Evolutionary conservation across 2,329 filamentous ascomycete species (phyloP).

Genomic region (Aspergillus brasiliensis): DNA sequence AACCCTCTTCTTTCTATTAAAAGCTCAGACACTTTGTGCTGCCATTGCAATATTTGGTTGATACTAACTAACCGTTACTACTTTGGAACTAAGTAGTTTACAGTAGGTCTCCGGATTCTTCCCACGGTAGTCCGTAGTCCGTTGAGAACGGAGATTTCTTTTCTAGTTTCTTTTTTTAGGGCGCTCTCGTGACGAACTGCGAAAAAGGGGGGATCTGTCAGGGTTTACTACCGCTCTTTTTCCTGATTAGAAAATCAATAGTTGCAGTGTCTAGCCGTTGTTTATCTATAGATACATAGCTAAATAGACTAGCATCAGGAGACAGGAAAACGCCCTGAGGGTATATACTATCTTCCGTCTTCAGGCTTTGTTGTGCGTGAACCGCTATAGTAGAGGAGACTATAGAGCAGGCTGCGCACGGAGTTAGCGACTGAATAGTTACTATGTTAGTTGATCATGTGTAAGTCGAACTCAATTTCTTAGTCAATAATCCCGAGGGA

Average conservation of each 20-base stretch:
- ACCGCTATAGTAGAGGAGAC: neutral
- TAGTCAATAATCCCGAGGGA: neutral
- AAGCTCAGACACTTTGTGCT: neutral
- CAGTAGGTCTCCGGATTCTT: constrained; percentile 5
- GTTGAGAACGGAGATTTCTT: neutral
- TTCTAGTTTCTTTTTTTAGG: constrained; percentile 9
- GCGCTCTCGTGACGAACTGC: neutral
- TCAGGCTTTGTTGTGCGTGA: neutral
- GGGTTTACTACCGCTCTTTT: neutral
- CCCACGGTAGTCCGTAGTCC: neutral
- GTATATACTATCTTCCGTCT: neutral
- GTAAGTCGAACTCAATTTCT: neutral
- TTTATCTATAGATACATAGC: neutral
- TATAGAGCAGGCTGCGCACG: neutral
- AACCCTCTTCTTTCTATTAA: constrained; percentile 7
- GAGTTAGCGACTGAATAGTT: neutral
- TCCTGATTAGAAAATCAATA: neutral
- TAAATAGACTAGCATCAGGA: too few species aligned
- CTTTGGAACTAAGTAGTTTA: too few species aligned
- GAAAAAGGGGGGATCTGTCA: neutral
- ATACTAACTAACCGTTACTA: neutral
- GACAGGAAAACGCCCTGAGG: too few species aligned
- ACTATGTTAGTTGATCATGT: neutral
- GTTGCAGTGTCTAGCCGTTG: neutral
- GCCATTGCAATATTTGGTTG: neutral